Percentiles rank a stretch among this genome's conserved stretches.
Conservation (phyloP, 208 protist species). For the Leishmania tropica region DNA sequence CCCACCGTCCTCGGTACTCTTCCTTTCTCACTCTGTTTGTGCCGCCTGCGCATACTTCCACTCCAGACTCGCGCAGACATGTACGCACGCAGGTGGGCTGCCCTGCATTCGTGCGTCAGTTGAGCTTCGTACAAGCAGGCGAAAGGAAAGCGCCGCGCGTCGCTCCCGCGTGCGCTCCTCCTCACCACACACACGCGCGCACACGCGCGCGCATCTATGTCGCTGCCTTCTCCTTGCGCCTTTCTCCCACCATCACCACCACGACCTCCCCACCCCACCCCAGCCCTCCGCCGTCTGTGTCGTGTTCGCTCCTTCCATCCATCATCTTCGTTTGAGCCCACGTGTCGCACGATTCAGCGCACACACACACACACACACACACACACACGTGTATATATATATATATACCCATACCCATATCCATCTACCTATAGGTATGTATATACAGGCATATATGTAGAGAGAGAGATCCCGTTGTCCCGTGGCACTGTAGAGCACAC, state of each 20-base stretch:
- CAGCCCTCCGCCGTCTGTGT: background rate
- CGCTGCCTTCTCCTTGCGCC: background rate
- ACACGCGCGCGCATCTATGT: background rate
- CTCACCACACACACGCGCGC: background rate
- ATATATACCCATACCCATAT: too few relatives aligned
- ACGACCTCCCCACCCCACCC: background rate
- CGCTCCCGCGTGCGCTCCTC: background rate
- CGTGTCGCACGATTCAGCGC: background rate
- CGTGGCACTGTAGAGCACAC: too few relatives aligned
- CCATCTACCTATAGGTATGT: too few relatives aligned
- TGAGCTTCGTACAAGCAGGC: background rate
- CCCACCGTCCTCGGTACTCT: too few relatives aligned
- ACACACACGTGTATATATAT: too few relatives aligned
- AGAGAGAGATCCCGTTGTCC: too few relatives aligned
- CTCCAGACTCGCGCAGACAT: background rate
- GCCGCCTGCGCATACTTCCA: too few relatives aligned
- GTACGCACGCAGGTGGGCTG: background rate
- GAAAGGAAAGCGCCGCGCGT: background rate
- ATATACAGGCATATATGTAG: too few relatives aligned
- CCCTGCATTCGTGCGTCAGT: background rate
- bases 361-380: background rate
- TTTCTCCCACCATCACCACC: background rate
- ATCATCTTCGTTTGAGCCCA: background rate
- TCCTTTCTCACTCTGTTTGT: too few relatives aligned
- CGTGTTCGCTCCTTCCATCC: slow-evolving; percentile 11